phyloP scores from a whole-genome alignment of 768 basidiomycete genomes.

The Nidula microcarpa region DNA sequence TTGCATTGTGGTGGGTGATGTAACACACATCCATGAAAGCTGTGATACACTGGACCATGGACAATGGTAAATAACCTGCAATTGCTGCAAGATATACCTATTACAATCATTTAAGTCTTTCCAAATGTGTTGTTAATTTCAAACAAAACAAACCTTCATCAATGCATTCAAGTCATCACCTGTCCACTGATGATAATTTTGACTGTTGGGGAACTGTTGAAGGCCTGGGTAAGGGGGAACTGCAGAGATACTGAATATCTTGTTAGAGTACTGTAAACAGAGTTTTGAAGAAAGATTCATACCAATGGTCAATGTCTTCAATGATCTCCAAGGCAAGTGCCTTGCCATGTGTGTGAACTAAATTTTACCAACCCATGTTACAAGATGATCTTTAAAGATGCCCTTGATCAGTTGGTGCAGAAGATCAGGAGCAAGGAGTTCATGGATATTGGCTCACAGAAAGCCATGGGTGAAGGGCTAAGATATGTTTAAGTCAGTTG shows the following conservation, averaged over 20 bases:
- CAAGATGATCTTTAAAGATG: constrained; percentile 37
- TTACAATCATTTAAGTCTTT: neutral
- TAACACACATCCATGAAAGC: constrained; percentile 18
- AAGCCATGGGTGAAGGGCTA: constrained; percentile 28
- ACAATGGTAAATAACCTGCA: constrained; percentile 9
- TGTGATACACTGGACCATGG: constrained; percentile 11
- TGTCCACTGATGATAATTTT: constrained; percentile 4
- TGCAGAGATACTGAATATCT: constrained; percentile 1
- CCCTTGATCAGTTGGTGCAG: constrained; percentile 40
- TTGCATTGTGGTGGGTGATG: constrained; percentile 1
- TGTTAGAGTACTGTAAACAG: neutral
- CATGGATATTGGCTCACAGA: constrained; percentile 31
- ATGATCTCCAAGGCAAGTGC: constrained; percentile 13
- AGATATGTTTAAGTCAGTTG: neutral
- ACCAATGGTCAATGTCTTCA: constrained; percentile 26
- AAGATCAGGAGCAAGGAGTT: constrained; percentile 26
- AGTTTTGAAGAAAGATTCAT: neutral
- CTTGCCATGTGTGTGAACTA: constrained; percentile 10
- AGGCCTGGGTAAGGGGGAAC: constrained; percentile 3
- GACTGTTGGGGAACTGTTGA: constrained; percentile 1
- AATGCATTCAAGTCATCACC: constrained; percentile 7
- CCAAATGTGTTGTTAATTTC: neutral
- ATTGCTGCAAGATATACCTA: constrained; percentile 7
- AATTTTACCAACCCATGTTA: constrained; percentile 23
- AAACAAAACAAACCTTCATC: constrained; percentile 5